phyloP scores from a whole-genome alignment of 306 rosid genomes.

The Herpetospermum pedunculosum region DNA sequence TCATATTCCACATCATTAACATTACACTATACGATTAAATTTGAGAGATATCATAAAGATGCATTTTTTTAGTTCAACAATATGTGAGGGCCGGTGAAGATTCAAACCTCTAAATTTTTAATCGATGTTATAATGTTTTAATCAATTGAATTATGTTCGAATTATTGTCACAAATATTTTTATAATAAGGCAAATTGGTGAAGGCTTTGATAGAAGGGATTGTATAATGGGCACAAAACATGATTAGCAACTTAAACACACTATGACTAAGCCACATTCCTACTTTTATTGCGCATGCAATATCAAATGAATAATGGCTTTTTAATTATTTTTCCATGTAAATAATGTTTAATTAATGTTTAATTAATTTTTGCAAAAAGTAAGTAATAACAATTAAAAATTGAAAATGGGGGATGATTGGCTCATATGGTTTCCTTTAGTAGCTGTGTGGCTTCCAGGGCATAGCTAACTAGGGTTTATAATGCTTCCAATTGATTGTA shows the following conservation, averaged over 20 bases:
- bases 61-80: too few relatives aligned
- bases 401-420: constrained; percentile 25
- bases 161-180: too few relatives aligned
- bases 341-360: background rate
- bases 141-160: too few relatives aligned
- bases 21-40: background rate
- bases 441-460: constrained; percentile 19
- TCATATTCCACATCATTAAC: background rate
- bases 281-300: constrained; percentile 10
- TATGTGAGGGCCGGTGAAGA: too few relatives aligned
- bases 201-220: too few relatives aligned
- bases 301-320: background rate
- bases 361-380: background rate
- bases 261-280: background rate
- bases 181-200: too few relatives aligned
- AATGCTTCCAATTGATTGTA: constrained; percentile 5
- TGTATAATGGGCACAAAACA: background rate
- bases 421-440: constrained; percentile 27
- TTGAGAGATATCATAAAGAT: too few relatives aligned
- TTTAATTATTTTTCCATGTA: background rate
- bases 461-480: constrained; percentile 15
- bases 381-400: too few relatives aligned
- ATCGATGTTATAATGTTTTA: too few relatives aligned
- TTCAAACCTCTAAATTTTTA: too few relatives aligned
- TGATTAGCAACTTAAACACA: background rate